Base-by-base conservation (phyloP, 805 yeast genomes). In the Wickerhamomyces silvicola region DNA sequence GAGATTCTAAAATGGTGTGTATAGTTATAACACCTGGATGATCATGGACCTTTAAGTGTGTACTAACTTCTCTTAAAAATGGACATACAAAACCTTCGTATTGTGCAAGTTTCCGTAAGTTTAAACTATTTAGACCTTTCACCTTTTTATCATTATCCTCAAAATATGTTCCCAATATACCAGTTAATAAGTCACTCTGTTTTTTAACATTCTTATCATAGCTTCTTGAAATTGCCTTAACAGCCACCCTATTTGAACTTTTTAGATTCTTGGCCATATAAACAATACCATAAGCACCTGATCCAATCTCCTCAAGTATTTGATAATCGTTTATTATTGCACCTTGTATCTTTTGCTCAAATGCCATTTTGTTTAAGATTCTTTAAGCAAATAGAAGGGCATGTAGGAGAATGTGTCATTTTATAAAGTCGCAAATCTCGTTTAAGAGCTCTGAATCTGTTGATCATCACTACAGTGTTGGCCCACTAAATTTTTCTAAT, bases 231-330 rank as follows among this genome's bases (percentile, higher is more conserved):
- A 82, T 65, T 32, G 81, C 75, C 52, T 86, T 86, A 38, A 87
- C 73, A 2, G 95, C 95, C 45, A 64, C 77, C 14, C 62, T 57
- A 29, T 63, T 56, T 12, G 69, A 66, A 0, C 80, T 68, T 26
- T 44, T 48, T 14, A 66, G 42, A 50, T 85, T 81, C 37, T 68
- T 56, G 4, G 84, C 87, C 12, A 73, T 64, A 60, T 81, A 84
- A 7, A 86, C 90, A 20, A 81, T 64, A 5, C 94, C 94, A 48
- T 79, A 86, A 15, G 94, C 87, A 18, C 96, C 96, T 0, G 90
- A 72, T 7, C 95, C 95, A 9, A 56, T 48, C 27, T 53, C 55
- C 6, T 38, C 33, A 5, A 37, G 28, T 7, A 55, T 46, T 30
- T 41, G 41, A 30, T 37, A 51, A 33, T 52, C 52, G 34, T 55